Evolutionary conservation across 2,329 filamentous ascomycete genomes (phyloP).

Genomic region (Aspergillus fructus): DNA sequence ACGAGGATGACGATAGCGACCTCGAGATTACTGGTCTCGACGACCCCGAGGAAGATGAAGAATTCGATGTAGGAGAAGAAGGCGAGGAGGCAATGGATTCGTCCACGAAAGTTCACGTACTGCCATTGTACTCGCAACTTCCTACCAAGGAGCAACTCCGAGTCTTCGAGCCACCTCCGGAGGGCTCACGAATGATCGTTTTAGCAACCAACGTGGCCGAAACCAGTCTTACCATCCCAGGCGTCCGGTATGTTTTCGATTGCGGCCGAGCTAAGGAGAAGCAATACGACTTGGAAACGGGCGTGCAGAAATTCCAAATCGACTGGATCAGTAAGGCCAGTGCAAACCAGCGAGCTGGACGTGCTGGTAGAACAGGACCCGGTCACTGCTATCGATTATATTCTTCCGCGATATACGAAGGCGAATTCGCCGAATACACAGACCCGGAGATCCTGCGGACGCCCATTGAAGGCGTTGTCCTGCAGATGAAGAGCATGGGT

Average conservation of each 20-base stretch:
- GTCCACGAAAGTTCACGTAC: conserved; percentile 72
- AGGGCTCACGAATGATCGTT: conserved; percentile 80
- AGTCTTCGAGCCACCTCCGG: conserved; percentile 82
- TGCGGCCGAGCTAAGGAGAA: conserved; percentile 90
- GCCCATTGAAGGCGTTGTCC: conserved; percentile 86
- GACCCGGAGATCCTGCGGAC: conserved; percentile 87
- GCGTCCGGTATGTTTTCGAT: conserved; percentile 93
- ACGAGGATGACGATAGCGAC: conserved; percentile 56
- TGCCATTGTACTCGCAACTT: conserved; percentile 92
- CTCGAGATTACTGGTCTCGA: conserved; percentile 62
- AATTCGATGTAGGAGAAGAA: conserved; percentile 62
- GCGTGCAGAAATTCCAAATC: conserved; percentile 93
- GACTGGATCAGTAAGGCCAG: conserved; percentile 98
- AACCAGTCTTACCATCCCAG: conserved; percentile 94
- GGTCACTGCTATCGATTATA: conserved; percentile 95
- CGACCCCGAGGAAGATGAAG: conserved; percentile 61
- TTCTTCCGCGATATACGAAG: conserved; percentile 86
- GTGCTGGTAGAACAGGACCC: conserved; percentile 91
- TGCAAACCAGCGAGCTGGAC: conserved; percentile 85
- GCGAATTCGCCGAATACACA: conserved; percentile 81
- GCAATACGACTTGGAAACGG: conserved; percentile 80
- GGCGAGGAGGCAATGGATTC: conserved; percentile 54
- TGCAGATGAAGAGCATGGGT: conserved; percentile 94
- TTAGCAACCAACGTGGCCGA: conserved; percentile 96
- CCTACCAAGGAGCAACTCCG: conserved; percentile 87